These are phyloP conservation scores for Rhizophagus clarus DNA, from an alignment of 192 early-diverging fungal genomes.

Conservation along the genomic window DNA sequence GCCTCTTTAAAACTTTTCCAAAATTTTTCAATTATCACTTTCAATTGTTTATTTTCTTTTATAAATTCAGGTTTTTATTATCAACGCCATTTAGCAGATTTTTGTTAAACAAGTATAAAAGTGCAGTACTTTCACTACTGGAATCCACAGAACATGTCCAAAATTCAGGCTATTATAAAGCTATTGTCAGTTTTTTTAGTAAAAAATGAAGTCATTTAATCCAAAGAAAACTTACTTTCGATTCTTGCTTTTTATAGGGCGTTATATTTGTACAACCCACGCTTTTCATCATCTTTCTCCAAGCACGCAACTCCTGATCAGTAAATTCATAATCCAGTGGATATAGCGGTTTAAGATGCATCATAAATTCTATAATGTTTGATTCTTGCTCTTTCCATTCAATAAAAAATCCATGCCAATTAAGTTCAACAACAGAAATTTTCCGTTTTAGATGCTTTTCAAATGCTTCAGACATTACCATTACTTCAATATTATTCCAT, in stretches of 20 bases:
- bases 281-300: not conserved
- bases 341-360: slow-evolving; percentile 2
- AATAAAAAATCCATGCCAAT: not conserved
- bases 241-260: not conserved
- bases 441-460: not conserved
- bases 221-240: not conserved
- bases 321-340: not conserved
- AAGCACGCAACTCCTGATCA: not conserved
- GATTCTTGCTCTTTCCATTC: too few species aligned
- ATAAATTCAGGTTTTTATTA: too few species aligned
- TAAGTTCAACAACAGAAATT: not conserved
- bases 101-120: too few species aligned
- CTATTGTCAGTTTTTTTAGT: too few species aligned
- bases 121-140: too few species aligned
- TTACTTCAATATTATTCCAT: not conserved
- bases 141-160: too few species aligned
- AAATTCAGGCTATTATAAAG: not conserved
- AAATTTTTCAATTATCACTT: not conserved
- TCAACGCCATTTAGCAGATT: too few species aligned
- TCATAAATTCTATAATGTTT: too few species aligned
- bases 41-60: not conserved
- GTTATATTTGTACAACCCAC: not conserved
- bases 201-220: too few species aligned
- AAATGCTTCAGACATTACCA: not conserved
- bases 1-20: not conserved